phyloP scores from a whole-genome alignment of 805 yeast species.

The Sungouiozyma intestinalis region DNA sequence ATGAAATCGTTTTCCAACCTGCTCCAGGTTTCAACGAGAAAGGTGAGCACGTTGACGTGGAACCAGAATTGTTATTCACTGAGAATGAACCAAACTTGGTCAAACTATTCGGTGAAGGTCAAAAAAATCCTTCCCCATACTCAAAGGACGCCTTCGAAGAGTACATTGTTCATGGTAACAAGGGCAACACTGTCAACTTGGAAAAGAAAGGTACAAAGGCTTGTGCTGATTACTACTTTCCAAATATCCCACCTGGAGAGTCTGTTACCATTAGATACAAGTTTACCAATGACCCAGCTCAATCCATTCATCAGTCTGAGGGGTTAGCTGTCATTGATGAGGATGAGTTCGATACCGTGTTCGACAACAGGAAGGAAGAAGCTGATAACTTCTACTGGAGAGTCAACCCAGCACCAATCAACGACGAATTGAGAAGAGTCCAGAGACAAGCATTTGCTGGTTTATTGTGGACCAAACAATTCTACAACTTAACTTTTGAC shows the following conservation, averaged over 20 bases:
- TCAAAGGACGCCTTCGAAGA: slow-evolving; percentile 89
- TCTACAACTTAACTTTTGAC: slow-evolving; percentile 73
- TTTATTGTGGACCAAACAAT: slow-evolving; percentile 86
- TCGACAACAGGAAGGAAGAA: slow-evolving; percentile 67
- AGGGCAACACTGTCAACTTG: slow-evolving; percentile 57
- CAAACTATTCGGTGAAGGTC: slow-evolving; percentile 46
- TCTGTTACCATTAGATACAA: slow-evolving; percentile 77
- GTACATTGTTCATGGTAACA: slow-evolving; percentile 47
- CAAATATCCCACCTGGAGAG: slow-evolving; percentile 75
- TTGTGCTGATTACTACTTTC: slow-evolving; percentile 75
- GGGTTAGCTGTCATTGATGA: slow-evolving; percentile 46
- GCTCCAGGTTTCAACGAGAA: slow-evolving; percentile 49
- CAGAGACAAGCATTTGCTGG: slow-evolving; percentile 95
- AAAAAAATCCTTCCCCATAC: slow-evolving; percentile 42
- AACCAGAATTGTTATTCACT: slow-evolving; percentile 67
- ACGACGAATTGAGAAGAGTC: slow-evolving; percentile 66
- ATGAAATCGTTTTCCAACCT: slow-evolving; percentile 65
- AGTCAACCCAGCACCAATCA: slow-evolving; percentile 73
- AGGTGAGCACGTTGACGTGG: slow-evolving; percentile 42
- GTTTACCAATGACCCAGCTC: slow-evolving; percentile 34
- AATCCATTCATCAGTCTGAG: slow-evolving; percentile 20
- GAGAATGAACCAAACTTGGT: slow-evolving; percentile 76
- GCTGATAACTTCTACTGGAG: slow-evolving; percentile 92
- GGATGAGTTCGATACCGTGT: slow-evolving; percentile 56
- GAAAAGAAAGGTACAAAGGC: slow-evolving; percentile 67